Percentiles rank a stretch among this genome's conserved stretches.
Evolutionary conservation across 2,329 filamentous ascomycete genomes (phyloP).

Genomic region (Xylariaceae sp.): DNA sequence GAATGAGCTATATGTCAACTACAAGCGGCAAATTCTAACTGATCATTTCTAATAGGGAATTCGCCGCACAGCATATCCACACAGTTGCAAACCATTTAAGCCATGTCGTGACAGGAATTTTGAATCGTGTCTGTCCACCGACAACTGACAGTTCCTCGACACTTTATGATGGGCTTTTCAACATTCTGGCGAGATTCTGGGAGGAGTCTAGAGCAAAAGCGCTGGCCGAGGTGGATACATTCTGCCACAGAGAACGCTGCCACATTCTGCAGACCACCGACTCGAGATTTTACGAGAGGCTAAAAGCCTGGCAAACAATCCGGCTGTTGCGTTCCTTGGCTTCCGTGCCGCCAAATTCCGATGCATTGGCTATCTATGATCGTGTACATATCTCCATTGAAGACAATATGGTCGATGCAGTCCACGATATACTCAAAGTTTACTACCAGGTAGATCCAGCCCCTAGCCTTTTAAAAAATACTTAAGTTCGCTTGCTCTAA

Average conservation of each 20-base stretch:
- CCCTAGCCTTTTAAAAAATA: neutral
- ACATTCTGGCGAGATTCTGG: slow-evolving; percentile 30
- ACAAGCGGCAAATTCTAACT: too few relatives aligned
- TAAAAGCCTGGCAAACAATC: slow-evolving; percentile 27
- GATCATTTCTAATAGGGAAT: too few relatives aligned
- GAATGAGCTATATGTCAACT: too few relatives aligned
- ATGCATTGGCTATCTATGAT: slow-evolving; percentile 19
- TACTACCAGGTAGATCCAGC: slow-evolving; percentile 47
- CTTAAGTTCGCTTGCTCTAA: neutral
- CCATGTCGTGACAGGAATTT: slow-evolving; percentile 3
- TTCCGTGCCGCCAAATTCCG: neutral
- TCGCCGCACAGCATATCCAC: slow-evolving; percentile 36
- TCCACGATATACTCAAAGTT: slow-evolving; percentile 45
- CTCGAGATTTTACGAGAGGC: slow-evolving; percentile 29
- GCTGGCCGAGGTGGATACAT: slow-evolving; percentile 2
- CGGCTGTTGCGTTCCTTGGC: slow-evolving; percentile 31
- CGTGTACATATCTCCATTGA: slow-evolving; percentile 29
- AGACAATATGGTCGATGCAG: slow-evolving; percentile 41
- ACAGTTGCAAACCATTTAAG: slow-evolving; percentile 27
- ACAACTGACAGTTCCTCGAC: slow-evolving; percentile 11
- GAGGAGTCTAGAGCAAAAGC: neutral
- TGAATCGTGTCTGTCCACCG: slow-evolving; percentile 1
- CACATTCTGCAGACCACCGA: slow-evolving; percentile 35
- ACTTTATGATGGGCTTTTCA: slow-evolving; percentile 8
- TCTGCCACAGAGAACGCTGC: slow-evolving; percentile 23